These are phyloP conservation scores for Candida montana DNA, from an alignment of 805 yeast genomes.

Conservation along the genomic window DNA sequence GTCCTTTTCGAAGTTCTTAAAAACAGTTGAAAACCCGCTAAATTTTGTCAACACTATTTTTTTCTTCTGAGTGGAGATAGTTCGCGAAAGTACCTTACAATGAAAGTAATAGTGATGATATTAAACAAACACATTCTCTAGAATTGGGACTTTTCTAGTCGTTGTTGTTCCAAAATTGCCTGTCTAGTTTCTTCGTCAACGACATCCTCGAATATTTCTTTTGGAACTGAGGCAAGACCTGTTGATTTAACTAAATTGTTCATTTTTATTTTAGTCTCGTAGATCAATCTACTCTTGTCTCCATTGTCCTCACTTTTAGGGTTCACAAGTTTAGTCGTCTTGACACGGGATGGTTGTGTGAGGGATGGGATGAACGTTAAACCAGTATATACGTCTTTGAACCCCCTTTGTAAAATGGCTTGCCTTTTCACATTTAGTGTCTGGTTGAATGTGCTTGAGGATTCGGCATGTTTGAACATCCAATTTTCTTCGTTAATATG, in stretches of 20 bases:
- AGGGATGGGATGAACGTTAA: conserved; percentile 62
- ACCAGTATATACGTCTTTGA: conserved; percentile 84
- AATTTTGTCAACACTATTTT: neutral
- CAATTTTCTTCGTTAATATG: conserved; percentile 62
- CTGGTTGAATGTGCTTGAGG: conserved; percentile 67
- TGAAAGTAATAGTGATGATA: too few species aligned
- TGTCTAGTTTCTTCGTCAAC: conserved; percentile 50
- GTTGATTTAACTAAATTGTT: conserved; percentile 50
- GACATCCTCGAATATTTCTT: conserved; percentile 50
- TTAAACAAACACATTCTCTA: neutral
- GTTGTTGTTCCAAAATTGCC: conserved; percentile 61
- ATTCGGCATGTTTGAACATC: conserved; percentile 80
- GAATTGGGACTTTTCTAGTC: conserved; percentile 13
- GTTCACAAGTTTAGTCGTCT: conserved; percentile 18
- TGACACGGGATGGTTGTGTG: conserved; percentile 60
- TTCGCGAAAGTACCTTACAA: neutral
- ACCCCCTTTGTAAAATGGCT: conserved; percentile 48
- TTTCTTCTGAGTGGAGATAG: neutral
- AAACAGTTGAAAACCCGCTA: too few species aligned
- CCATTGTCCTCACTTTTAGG: conserved; percentile 26
- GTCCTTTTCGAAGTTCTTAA: neutral
- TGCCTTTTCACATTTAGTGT: conserved; percentile 51
- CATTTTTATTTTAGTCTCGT: conserved; percentile 43
- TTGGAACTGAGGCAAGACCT: conserved; percentile 58
- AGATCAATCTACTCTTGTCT: conserved; percentile 31